Percentiles rank a stretch among this genome's conserved stretches.
Evolutionary conservation across 768 basidiomycete genomes (phyloP).

Genomic region (Serendipita sp.): DNA sequence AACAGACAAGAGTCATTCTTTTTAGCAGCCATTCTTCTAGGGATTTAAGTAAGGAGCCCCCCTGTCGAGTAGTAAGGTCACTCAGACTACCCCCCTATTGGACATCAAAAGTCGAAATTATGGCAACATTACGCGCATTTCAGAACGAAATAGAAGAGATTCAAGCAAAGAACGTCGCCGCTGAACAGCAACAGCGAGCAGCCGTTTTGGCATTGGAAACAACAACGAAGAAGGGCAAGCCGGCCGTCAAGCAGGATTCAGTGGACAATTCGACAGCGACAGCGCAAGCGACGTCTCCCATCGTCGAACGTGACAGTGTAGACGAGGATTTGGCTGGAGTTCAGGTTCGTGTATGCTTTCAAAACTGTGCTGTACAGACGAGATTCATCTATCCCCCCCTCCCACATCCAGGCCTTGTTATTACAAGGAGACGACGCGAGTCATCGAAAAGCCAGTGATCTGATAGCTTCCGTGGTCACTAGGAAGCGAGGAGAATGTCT

Average conservation of each 20-base stretch:
- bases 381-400: neutral
- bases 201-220: constrained; percentile 16
- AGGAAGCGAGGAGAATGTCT: constrained; percentile 57
- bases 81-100: no score
- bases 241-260: constrained; percentile 14
- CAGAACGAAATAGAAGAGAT: constrained; percentile 69
- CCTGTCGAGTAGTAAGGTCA: no score
- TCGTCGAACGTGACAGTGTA: constrained; percentile 3
- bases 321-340: constrained; percentile 38
- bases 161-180: constrained; percentile 36
- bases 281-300: constrained; percentile 8
- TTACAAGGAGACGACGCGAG: constrained; percentile 28
- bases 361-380: constrained; percentile 14
- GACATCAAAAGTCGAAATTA: neutral
- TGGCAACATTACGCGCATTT: constrained; percentile 18
- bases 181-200: constrained; percentile 40
- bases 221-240: constrained; percentile 26
- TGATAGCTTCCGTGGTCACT: constrained; percentile 49
- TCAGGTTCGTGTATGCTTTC: constrained; percentile 24
- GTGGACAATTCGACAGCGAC: constrained; percentile 13
- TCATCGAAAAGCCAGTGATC: constrained; percentile 41
- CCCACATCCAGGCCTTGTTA: constrained; percentile 12
- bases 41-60: no score
- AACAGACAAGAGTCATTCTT: no score
- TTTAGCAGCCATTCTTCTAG: no score